Evolutionary conservation across 2,329 filamentous ascomycete species (phyloP), one percentile per base, ranked within the genome.

Genomic region (Orbilia blumenaviensis): DNA sequence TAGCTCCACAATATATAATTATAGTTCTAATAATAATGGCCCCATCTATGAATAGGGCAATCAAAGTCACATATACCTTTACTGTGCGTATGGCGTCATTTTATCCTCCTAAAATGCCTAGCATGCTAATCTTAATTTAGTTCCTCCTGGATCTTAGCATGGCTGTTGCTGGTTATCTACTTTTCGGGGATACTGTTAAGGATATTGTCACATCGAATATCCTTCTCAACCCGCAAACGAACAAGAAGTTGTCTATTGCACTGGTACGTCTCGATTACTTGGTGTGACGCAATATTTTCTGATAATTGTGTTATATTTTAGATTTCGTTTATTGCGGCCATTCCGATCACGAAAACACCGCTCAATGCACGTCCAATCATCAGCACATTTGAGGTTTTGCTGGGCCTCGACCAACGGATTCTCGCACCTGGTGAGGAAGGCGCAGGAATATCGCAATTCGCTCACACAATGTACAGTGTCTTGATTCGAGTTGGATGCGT

Each of bases 291-390:
- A 29, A 46, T 38, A 25, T 38, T 7, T 4, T n/a, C 52, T 56
- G n/a, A 56, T 32, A 27, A 56, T 56, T 56, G 52, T 56, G 52
- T 56, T 56, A 56, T 56, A 16, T 50, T n/a, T 21, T 23, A 76
- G 82, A 93, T 93, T 78, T 85, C 92, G 77, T 94, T 94, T 82
- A 92, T 98, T 79, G 91, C 91, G 81, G 93, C 97, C 81, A 97
- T 98, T 78, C 95, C 94, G 0, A 85, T 99, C 61, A 97, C 94
- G 36, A 99, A 99, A 83, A 89, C 97, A n/a, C 93, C 94, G 0
- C 86, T 97, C 36, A 96, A 94, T 82, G 91, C 92, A 7, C 90
- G 94, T 1, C 95, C 94, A 9, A 94, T 98, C 79, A 88, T 97
- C 78, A 90, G 90, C 32, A 97, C 93, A 0, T 83, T 92, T 62